Percentiles rank a stretch among this genome's conserved stretches.
Evolutionary conservation across 1,284 basidiomycete genomes (phyloP).

Genomic region (Ceratobasidium sp.): DNA sequence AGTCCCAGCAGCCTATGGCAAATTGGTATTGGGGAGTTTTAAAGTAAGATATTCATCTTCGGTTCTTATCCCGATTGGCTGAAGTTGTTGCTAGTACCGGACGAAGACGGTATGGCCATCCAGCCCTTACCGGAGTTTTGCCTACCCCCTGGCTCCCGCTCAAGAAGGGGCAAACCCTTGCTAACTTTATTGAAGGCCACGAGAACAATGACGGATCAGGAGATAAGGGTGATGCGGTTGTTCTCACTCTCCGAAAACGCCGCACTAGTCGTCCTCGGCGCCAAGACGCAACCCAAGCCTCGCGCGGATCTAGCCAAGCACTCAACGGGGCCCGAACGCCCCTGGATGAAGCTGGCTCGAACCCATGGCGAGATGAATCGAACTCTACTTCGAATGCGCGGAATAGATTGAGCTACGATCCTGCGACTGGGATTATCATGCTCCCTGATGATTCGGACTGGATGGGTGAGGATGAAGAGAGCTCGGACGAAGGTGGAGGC

Average conservation of each 20-base stretch:
- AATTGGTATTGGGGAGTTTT: slow-evolving; percentile 90
- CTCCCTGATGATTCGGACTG: slow-evolving; percentile 79
- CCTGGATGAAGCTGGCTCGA: slow-evolving; percentile 15
- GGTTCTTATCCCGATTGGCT: slow-evolving; percentile 26
- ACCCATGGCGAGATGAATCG: slow-evolving; percentile 40
- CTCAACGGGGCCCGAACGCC: slow-evolving; percentile 39
- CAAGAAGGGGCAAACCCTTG: slow-evolving; percentile 76
- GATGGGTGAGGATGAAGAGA: slow-evolving; percentile 60
- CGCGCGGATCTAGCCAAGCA: slow-evolving; percentile 6
- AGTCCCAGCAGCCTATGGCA: slow-evolving; percentile 94
- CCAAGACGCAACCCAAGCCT: slow-evolving; percentile 5
- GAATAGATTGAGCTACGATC: slow-evolving; percentile 77
- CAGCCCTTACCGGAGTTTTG: slow-evolving; percentile 84
- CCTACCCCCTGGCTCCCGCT: slow-evolving; percentile 91
- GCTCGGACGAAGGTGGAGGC: slow-evolving; percentile 48
- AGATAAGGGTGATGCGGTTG: slow-evolving; percentile 66
- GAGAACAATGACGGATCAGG: slow-evolving; percentile 55
- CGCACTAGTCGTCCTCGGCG: slow-evolving; percentile 16
- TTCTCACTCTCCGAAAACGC: slow-evolving; percentile 65
- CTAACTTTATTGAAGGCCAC: slow-evolving; percentile 52
- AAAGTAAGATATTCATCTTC: slow-evolving; percentile 60
- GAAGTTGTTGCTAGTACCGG: slow-evolving; percentile 65
- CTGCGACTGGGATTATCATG: slow-evolving; percentile 82
- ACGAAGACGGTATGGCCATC: slow-evolving; percentile 87
- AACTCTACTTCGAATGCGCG: slow-evolving; percentile 47